phyloP scores from a whole-genome alignment of 169 alveolate species.

The Babesia sp. region DNA sequence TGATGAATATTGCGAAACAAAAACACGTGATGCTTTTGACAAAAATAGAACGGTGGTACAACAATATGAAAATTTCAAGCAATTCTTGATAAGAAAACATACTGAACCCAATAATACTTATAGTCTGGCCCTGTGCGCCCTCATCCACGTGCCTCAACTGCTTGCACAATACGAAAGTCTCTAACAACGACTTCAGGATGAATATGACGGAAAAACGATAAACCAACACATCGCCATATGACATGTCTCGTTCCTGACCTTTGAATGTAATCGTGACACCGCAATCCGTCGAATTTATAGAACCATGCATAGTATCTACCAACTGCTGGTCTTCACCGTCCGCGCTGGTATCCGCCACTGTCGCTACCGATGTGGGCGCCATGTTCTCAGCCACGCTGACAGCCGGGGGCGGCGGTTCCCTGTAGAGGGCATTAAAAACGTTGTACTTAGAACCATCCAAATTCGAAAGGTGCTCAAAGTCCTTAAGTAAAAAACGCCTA shows the following conservation, averaged over 20 bases:
- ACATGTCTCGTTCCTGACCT: conserved; percentile 59
- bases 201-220: conserved; percentile 1
- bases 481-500: conserved; percentile 32
- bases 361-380: background rate
- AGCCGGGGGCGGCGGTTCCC: conserved; percentile 6
- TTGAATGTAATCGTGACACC: conserved; percentile 24
- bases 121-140: conserved; percentile 44
- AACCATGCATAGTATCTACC: conserved; percentile 30
- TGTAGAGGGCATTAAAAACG: conserved; percentile 17
- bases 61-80: conserved; percentile 68
- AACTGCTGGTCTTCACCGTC: background rate
- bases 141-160: conserved; percentile 34
- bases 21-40: conserved; percentile 23
- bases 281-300: conserved; percentile 9
- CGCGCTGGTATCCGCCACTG: background rate
- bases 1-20: conserved; percentile 55
- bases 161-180: conserved; percentile 8
- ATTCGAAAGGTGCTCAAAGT: conserved; percentile 35
- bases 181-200: conserved; percentile 26
- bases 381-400: conserved; percentile 14
- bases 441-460: conserved; percentile 26
- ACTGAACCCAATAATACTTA: conserved; percentile 65
- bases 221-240: background rate
- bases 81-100: conserved; percentile 69
- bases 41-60: conserved; percentile 65